Conservation (phyloP, 768 basidiomycete genomes). For the Glaciozyma antarctica region DNA sequence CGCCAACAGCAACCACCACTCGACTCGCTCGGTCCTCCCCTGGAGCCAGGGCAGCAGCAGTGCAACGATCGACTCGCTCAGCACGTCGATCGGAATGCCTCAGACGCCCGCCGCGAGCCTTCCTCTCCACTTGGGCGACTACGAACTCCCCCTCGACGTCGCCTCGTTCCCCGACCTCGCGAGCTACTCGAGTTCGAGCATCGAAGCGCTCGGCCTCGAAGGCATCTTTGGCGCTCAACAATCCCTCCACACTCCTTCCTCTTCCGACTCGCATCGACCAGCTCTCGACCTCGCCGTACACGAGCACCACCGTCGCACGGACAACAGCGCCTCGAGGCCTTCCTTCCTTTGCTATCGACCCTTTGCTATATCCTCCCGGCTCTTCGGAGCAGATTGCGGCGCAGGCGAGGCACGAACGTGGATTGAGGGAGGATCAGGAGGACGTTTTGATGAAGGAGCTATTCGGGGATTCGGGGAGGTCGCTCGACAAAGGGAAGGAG, state of each 20-base stretch:
- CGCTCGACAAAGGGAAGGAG: too few species aligned
- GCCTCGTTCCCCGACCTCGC: not conserved
- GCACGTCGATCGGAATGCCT: too few species aligned
- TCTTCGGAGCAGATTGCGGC: too few species aligned
- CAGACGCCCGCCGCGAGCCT: too few species aligned
- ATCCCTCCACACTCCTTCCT: not conserved
- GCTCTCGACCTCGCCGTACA: not conserved
- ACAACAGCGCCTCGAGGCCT: not conserved
- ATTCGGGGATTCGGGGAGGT: too few species aligned
- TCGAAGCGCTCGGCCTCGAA: slow-evolving; percentile 9
- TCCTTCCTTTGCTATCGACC: slow-evolving; percentile 3
- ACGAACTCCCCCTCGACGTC: slow-evolving; percentile 16
- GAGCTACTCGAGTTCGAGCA: slow-evolving; percentile 7
- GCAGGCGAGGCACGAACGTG: too few species aligned
- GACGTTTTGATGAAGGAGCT: too few species aligned
- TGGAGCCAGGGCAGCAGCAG: too few species aligned
- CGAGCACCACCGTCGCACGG: not conserved
- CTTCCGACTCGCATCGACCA: not conserved
- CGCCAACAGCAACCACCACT: too few species aligned
- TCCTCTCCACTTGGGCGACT: slow-evolving; percentile 3
- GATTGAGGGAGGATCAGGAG: too few species aligned
- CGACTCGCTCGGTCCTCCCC: too few species aligned
- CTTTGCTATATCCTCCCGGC: not conserved
- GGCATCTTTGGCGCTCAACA: not conserved
- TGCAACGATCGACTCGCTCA: too few species aligned